A percentile compares a stretch with the other conserved stretches of the same genome.
Evolutionary conservation across 148 eudicot genomes (phyloP).

Genomic region (Rhododendron mucronatum): DNA sequence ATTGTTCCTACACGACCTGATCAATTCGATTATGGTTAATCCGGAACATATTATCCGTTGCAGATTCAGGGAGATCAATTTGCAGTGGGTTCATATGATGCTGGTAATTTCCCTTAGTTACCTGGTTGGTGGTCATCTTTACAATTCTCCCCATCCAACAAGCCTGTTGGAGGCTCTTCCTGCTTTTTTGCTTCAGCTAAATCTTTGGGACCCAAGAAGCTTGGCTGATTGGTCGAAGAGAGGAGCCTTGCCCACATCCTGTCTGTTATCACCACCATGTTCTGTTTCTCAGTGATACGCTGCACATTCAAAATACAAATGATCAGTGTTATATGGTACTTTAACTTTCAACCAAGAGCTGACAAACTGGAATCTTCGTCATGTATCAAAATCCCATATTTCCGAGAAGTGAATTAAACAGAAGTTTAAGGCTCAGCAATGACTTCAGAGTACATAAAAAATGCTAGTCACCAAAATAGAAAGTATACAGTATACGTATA

Average conservation of each 20-base stretch:
- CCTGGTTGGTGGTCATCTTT: conserved; percentile 11
- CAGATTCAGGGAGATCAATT: conserved; percentile 8
- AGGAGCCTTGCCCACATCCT: conserved; percentile 94
- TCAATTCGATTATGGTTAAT: conserved; percentile 17
- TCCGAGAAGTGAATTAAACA: not conserved
- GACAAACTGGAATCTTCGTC: not conserved
- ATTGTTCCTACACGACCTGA: conserved; percentile 22
- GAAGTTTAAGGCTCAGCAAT: not conserved
- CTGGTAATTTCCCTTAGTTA: conserved; percentile 12
- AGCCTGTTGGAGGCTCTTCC: conserved; percentile 16
- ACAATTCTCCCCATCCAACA: conserved; percentile 29
- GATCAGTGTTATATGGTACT: not conserved
- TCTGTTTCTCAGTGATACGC: conserved; percentile 60
- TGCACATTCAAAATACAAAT: conserved; percentile 24
- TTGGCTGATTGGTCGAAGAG: conserved; percentile 81
- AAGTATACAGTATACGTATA: not conserved
- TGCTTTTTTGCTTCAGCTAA: conserved; percentile 33
- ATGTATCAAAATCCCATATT: not conserved
- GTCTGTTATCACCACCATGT: conserved; percentile 69
- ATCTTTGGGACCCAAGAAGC: conserved; percentile 51
- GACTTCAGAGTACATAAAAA: not conserved
- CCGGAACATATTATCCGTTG: conserved; percentile 4
- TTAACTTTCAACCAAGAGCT: not conserved
- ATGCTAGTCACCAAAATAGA: not conserved
- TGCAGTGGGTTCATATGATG: conserved; percentile 5